A percentile compares a stretch with the other conserved stretches of the same genome.
Conservation (phyloP, 345 rosid genomes). For the Clausena lansium region DNA sequence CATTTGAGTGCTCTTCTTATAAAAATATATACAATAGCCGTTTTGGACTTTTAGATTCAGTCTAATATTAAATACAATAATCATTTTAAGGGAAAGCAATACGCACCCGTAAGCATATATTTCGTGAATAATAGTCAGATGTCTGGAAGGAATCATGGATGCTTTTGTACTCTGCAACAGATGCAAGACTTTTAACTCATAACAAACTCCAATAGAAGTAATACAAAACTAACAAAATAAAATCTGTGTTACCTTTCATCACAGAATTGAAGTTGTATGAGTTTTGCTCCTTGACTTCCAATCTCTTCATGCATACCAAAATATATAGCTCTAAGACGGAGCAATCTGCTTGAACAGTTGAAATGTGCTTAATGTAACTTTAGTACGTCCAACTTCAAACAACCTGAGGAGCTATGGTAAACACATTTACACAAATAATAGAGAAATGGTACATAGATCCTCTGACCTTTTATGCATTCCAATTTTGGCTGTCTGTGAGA, state of each 20-base stretch:
- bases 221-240: neutral
- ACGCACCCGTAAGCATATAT: conserved; percentile 76
- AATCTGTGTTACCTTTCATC: conserved; percentile 65
- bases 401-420: too few species aligned
- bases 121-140: conserved; percentile 63
- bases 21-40: too few species aligned
- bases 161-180: conserved; percentile 73
- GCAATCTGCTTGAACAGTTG: conserved; percentile 59
- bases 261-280: conserved; percentile 78
- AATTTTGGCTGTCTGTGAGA: conserved; percentile 73
- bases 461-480: conserved; percentile 73
- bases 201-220: neutral
- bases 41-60: conserved; percentile 1
- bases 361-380: neutral
- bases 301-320: conserved; percentile 80
- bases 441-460: neutral
- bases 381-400: too few species aligned
- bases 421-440: neutral
- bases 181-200: conserved; percentile 5
- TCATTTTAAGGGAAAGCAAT: neutral
- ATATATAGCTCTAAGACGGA: conserved; percentile 84
- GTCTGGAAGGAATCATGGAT: conserved; percentile 77
- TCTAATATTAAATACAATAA: neutral
- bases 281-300: conserved; percentile 84
- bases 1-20: too few species aligned